Percentiles rank a stretch among this genome's conserved stretches.
Conservation (phyloP, 2,329 filamentous ascomycete species). For the Trichophaea hybrida region DNA sequence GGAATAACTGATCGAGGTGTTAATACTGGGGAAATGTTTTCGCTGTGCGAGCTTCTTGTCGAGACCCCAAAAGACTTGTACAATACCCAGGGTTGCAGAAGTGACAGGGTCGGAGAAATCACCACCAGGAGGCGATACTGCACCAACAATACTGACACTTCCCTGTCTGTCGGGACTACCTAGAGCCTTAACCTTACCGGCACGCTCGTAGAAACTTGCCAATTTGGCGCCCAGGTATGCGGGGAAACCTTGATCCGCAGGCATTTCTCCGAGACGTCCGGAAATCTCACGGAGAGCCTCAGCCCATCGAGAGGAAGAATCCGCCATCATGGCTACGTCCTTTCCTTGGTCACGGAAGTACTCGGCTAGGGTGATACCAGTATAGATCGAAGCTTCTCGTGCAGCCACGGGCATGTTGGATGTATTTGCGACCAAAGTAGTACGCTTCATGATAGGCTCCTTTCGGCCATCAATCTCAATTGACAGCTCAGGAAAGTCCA, state of each 20-base stretch:
- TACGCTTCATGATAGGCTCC: conserved; percentile 99
- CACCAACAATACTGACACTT: conserved; percentile 93
- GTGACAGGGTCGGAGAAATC: conserved; percentile 99
- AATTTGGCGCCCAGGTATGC: conserved; percentile 94
- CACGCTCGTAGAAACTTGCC: conserved; percentile 97
- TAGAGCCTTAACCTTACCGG: conserved; percentile 69
- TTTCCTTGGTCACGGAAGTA: conserved; percentile 97
- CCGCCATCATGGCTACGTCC: conserved; percentile 98
- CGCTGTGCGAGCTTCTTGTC: conserved; percentile 99
- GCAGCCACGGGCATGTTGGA: conserved; percentile 99
- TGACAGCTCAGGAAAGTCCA: conserved; percentile 97
- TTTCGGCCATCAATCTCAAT: conserved; percentile 89
- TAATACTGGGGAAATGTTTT: conserved; percentile 98
- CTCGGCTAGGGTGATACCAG: conserved; percentile 83
- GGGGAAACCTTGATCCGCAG: conserved; percentile 97
- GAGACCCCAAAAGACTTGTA: conserved; percentile 98
- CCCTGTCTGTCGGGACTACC: conserved; percentile 80
- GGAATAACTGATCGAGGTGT: conserved; percentile 86
- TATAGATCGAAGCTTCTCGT: conserved; percentile 97
- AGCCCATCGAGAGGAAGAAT: conserved; percentile 95
- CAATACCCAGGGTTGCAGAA: conserved; percentile 81
- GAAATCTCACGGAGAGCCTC: conserved; percentile 98
- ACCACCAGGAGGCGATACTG: conserved; percentile 92
- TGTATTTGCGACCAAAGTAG: conserved; percentile 93
- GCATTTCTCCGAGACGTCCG: conserved; percentile 97